phyloP scores from a whole-genome alignment of 345 rosid species.

The Corchorus capsularis region DNA sequence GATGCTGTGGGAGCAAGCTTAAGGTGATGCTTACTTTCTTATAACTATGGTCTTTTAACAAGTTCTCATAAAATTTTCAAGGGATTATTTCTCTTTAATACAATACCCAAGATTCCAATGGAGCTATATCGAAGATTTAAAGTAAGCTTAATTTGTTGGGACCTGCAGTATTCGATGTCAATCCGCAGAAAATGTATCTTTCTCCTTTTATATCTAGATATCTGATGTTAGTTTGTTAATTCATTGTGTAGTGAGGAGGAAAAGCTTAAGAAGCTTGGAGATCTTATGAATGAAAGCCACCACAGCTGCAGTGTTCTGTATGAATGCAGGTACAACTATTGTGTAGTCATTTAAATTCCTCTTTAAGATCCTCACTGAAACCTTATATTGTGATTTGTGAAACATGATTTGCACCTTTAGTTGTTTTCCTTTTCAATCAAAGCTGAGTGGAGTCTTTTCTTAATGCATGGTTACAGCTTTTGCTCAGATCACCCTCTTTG shows the following conservation, averaged over 20 bases:
- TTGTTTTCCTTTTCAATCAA: background rate
- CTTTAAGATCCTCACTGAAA: background rate
- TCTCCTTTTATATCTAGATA: background rate
- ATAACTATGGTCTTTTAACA: background rate
- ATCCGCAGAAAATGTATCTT: background rate
- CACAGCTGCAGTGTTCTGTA: conserved; percentile 85
- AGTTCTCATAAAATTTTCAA: background rate
- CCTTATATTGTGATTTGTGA: background rate
- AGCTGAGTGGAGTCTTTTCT: background rate
- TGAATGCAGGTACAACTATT: conserved; percentile 78
- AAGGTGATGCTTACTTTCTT: conserved; percentile 39
- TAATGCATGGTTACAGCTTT: background rate
- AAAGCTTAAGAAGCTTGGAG: conserved; percentile 82
- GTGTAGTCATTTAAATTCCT: background rate
- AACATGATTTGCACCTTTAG: background rate
- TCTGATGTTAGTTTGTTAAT: background rate
- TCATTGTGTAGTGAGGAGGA: conserved; percentile 75
- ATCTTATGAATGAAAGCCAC: conserved; percentile 95
- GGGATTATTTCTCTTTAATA: background rate
- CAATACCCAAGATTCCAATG: background rate
- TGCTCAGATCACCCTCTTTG: background rate
- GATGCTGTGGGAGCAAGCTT: conserved; percentile 68
- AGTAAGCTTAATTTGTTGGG: background rate
- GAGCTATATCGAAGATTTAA: conserved; percentile 4
- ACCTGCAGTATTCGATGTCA: background rate